A percentile compares a stretch with the other conserved stretches of the same genome.
Evolutionary conservation across 306 rosid species (phyloP).

Genomic region (Quillaja saponaria): DNA sequence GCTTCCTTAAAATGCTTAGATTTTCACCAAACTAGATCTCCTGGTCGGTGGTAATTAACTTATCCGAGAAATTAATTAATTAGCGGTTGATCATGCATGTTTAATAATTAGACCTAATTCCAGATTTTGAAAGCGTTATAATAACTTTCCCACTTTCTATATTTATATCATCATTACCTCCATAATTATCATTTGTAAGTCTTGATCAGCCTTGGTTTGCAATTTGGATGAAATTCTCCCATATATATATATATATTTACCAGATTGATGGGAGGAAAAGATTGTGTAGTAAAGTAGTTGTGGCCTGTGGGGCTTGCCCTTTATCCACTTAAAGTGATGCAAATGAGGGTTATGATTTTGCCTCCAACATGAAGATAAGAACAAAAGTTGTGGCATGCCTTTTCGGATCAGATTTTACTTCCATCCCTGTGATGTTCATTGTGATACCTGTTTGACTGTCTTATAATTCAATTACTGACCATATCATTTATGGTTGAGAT

Average conservation of each 20-base stretch:
- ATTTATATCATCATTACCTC: conserved; percentile 15
- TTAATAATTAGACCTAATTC: background rate
- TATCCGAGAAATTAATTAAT: conserved; percentile 29
- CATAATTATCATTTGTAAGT: background rate
- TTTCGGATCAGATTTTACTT: conserved; percentile 17
- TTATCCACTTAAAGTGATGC: conserved; percentile 16
- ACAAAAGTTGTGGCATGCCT: conserved; percentile 28
- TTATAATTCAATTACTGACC: too few relatives aligned
- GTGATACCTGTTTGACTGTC: too few relatives aligned
- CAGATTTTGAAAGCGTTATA: conserved; percentile 20
- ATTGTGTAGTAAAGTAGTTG: conserved; percentile 27
- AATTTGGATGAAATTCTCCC: conserved; percentile 18
- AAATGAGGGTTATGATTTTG: conserved; percentile 42
- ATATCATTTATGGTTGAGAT: too few relatives aligned
- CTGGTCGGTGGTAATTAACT: conserved; percentile 51
- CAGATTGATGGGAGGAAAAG: too few relatives aligned
- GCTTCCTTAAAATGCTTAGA: conserved; percentile 62
- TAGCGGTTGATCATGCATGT: conserved; percentile 21
- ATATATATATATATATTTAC: too few relatives aligned
- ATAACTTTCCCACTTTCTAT: background rate
- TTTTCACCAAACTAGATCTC: conserved; percentile 38
- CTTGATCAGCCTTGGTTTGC: background rate
- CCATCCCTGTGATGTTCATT: too few relatives aligned
- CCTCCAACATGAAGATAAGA: conserved; percentile 37
- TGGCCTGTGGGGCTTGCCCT: conserved; percentile 38